A percentile compares a stretch with the other conserved stretches of the same genome.
Evolutionary conservation across 2,329 filamentous ascomycete genomes (phyloP).

Genomic region (Pseudogymnoascus sp.): DNA sequence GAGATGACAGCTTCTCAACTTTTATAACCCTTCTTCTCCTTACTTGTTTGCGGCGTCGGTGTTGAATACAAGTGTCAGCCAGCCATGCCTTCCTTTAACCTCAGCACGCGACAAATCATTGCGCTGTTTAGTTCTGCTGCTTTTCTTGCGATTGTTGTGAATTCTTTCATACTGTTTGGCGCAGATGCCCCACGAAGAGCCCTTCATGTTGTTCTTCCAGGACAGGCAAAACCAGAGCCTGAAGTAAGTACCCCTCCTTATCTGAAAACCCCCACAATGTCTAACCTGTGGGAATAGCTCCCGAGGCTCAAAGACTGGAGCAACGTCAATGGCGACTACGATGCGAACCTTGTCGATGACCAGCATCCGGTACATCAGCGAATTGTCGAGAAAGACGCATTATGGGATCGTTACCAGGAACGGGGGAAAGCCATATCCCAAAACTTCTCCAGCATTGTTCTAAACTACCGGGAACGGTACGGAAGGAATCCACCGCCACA

Average conservation of each 20-base stretch:
- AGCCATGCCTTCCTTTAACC: slow-evolving; percentile 20
- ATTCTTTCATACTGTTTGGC: slow-evolving; percentile 23
- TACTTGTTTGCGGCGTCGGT: not conserved
- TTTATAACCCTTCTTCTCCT: not conserved
- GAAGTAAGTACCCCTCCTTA: slow-evolving; percentile 14
- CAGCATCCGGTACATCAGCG: slow-evolving; percentile 25
- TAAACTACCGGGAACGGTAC: slow-evolving; percentile 48
- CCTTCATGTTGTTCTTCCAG: slow-evolving; percentile 22
- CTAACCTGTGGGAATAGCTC: slow-evolving; percentile 16
- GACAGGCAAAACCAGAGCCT: slow-evolving; percentile 12
- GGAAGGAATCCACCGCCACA: slow-evolving; percentile 57
- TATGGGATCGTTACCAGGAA: slow-evolving; percentile 26
- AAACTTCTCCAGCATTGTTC: slow-evolving; percentile 45
- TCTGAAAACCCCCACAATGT: slow-evolving; percentile 12
- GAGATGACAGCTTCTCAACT: not conserved
- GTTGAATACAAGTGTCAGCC: slow-evolving; percentile 9
- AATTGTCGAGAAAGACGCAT: slow-evolving; percentile 17
- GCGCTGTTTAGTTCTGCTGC: slow-evolving; percentile 19
- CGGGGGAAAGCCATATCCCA: slow-evolving; percentile 32
- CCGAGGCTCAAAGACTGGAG: slow-evolving; percentile 23
- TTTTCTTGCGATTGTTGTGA: slow-evolving; percentile 22
- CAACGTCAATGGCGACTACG: slow-evolving; percentile 21
- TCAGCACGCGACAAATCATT: slow-evolving; percentile 23
- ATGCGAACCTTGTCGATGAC: slow-evolving; percentile 24
- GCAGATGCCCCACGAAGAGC: slow-evolving; percentile 23